A percentile compares a stretch with the other conserved stretches of the same genome.
Evolutionary conservation across 805 yeast genomes (phyloP).

Genomic region (Metschnikowia dekortorum): DNA sequence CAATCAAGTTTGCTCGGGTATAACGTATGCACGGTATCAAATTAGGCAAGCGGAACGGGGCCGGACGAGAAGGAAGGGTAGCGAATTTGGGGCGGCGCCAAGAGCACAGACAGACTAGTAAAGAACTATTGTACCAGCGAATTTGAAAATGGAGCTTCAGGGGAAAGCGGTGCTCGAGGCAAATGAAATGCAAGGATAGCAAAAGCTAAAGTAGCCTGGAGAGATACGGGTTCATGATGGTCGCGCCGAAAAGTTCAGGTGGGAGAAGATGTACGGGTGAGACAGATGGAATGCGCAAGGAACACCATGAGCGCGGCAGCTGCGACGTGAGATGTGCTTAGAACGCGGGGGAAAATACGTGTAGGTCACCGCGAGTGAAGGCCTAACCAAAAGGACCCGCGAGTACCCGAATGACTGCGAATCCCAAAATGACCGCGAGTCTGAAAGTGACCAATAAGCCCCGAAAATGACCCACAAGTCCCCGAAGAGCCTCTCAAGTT

Average conservation of each 20-base stretch:
- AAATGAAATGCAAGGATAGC: neutral
- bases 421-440: too few species aligned
- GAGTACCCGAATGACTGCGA: too few species aligned
- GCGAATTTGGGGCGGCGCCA: neutral
- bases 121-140: neutral
- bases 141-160: neutral
- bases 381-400: too few species aligned
- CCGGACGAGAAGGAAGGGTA: neutral
- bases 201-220: neutral
- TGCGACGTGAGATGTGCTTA: neutral
- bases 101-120: neutral
- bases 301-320: neutral
- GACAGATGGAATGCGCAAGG: neutral
- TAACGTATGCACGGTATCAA: too few species aligned
- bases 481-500: too few species aligned
- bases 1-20: too few species aligned
- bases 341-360: neutral
- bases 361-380: too few species aligned
- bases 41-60: neutral
- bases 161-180: neutral
- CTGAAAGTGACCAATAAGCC: too few species aligned
- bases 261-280: neutral
- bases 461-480: too few species aligned
- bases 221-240: neutral
- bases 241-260: constrained; percentile 4